phyloP scores from a whole-genome alignment of 139 green algal genomes.

The Penium margaritaceum region DNA sequence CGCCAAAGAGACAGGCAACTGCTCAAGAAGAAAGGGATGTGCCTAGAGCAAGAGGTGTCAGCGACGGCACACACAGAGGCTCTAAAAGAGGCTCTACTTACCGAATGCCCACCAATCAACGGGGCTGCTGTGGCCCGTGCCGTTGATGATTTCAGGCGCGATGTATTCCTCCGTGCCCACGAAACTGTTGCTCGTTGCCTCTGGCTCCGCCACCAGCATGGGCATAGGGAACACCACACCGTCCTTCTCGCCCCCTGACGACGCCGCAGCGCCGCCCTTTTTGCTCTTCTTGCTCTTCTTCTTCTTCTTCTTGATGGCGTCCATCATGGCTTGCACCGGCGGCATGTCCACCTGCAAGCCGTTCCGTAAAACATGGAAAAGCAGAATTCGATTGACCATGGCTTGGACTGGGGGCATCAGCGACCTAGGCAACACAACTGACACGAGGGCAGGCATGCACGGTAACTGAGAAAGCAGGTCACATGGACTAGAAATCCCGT shows the following conservation, averaged over 20 bases:
- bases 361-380: too few species aligned
- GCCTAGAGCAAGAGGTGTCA: too few species aligned
- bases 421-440: too few species aligned
- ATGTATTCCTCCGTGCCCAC: conserved; percentile 82
- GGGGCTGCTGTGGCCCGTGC: conserved; percentile 28
- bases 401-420: too few species aligned
- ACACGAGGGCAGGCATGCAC: too few species aligned
- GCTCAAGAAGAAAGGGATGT: too few species aligned
- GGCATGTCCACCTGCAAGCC: neutral
- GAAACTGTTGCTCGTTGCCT: conserved; percentile 83
- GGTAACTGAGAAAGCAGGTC: too few species aligned
- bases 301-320: conserved; percentile 4
- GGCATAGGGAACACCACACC: neutral
- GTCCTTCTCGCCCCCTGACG: too few species aligned
- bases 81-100: neutral
- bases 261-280: neutral
- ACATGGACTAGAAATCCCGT: too few species aligned
- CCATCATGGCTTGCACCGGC: neutral
- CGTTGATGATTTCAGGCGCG: conserved; percentile 52
- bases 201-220: conserved; percentile 62
- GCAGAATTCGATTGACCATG: too few species aligned
- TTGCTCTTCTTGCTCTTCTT: conserved; percentile 27
- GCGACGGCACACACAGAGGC: neutral
- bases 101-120: conserved; percentile 46
- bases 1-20: too few species aligned